These are phyloP conservation scores for Dactylellina leptospora DNA, from an alignment of 2,329 filamentous ascomycete genomes.

Conservation along the genomic window DNA sequence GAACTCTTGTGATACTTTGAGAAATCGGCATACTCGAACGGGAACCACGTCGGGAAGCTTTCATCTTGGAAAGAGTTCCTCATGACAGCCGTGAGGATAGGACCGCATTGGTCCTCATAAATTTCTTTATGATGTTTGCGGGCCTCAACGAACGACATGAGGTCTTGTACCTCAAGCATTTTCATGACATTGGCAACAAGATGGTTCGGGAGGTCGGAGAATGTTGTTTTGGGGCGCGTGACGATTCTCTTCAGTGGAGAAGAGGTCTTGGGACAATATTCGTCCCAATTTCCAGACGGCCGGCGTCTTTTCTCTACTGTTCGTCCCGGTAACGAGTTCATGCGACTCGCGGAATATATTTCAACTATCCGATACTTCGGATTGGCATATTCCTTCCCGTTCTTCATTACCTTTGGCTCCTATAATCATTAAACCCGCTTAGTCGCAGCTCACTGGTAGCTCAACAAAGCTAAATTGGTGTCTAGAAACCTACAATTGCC, in stretches of 20 bases:
- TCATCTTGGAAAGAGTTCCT: slow-evolving; percentile 11
- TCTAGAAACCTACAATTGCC: slow-evolving; percentile 5
- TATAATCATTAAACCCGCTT: no score
- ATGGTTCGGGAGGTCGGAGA: neutral
- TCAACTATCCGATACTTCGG: slow-evolving; percentile 15
- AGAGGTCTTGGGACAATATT: neutral
- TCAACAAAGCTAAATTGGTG: no score
- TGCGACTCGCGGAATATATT: slow-evolving; percentile 6
- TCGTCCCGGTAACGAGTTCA: neutral
- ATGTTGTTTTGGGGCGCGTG: neutral
- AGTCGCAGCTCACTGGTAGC: no score
- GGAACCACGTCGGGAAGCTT: slow-evolving; percentile 3
- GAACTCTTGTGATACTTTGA: slow-evolving; percentile 17
- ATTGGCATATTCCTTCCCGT: slow-evolving; percentile 5
- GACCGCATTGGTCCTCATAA: slow-evolving; percentile 9
- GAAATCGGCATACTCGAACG: slow-evolving; percentile 9
- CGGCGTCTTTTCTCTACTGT: neutral
- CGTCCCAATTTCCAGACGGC: neutral
- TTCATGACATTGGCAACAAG: slow-evolving; percentile 7
- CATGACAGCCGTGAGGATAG: slow-evolving; percentile 2
- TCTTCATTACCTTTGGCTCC: slow-evolving; percentile 6
- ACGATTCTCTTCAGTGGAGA: neutral
- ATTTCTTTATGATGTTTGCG: neutral
- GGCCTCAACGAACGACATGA: slow-evolving; percentile 11
- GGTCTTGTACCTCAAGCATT: neutral